Evolutionary conservation across 768 basidiomycete species (phyloP), one percentile per base, ranked within the genome.

Genomic region (Pleurotus giganteus): DNA sequence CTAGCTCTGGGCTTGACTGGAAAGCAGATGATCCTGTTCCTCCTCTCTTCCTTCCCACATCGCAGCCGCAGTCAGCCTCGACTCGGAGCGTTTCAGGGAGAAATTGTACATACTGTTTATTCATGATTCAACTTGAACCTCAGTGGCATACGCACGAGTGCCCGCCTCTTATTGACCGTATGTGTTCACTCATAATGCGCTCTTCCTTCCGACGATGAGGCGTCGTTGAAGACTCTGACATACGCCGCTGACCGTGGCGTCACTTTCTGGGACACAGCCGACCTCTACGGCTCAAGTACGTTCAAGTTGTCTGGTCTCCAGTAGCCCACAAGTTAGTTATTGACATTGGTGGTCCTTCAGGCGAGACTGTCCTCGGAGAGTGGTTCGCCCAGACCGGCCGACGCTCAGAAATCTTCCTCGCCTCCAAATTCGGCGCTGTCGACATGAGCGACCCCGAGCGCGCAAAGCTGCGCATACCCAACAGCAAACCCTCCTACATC

Each of bases 401-500:
- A 57, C 67, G 77, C 11, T 61, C 60, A 47, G 67, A 79, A 11
- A 80, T 82, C 17, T 83, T 82, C 67, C 70, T 83, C 7, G 81
- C 79, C 5, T 81, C 80, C 27, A 83, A 83, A 63, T 81, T 79
- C 42, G 79, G 79, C 12, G 60, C 65, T 4, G 61, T 70, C 23
- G 12, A 66, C 69, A 3, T 61, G 29, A 39, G 54, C 26, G 24
- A 26, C 31, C 27, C 44, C 9, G 53, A 57, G 5, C 41, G 50
- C 26, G 37, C 29, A 13, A 41, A 53, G 11, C 23, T 19, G 12
- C 29, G 19, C 39, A 7, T 41, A 50, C 53, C 56, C 15, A 54
- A 57, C 49, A 59, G 57, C 54, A 55, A 57, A 2, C 64, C 61
- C 2, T 41, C 36, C 19, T 63, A 64, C 49, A 60, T 67, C 50